A percentile compares a stretch with the other conserved stretches of the same genome.
Conservation (phyloP, 2,329 filamentous ascomycete species). For the Fusarium continuum region DNA sequence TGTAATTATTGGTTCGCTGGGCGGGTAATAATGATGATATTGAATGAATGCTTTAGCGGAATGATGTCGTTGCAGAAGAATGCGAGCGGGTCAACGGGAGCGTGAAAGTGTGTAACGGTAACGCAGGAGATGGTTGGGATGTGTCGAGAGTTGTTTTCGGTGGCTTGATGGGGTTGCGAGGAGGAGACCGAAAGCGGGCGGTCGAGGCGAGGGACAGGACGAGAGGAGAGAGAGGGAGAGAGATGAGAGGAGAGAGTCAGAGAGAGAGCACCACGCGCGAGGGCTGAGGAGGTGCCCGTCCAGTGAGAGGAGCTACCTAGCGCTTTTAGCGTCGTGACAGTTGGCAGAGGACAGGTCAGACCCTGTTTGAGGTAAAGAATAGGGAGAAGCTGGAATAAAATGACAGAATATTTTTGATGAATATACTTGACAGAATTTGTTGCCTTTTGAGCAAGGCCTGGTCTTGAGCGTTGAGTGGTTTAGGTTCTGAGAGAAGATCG, state of each 20-base stretch:
- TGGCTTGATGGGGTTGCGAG: constrained; percentile 35
- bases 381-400: background rate
- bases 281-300: constrained; percentile 13
- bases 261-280: background rate
- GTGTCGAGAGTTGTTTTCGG: constrained; percentile 32
- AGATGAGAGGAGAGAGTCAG: background rate
- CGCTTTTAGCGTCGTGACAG: constrained; percentile 32
- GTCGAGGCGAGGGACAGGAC: background rate
- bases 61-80: constrained; percentile 21
- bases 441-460: background rate
- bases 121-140: constrained; percentile 9
- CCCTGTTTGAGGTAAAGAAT: background rate
- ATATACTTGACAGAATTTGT: background rate
- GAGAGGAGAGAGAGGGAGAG: background rate
- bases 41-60: constrained; percentile 1
- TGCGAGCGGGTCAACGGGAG: constrained; percentile 9
- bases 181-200: constrained; percentile 34
- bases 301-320: constrained; percentile 17
- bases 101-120: constrained; percentile 26
- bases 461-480: background rate
- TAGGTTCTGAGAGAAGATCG: background rate
- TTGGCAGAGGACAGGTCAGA: constrained; percentile 23
- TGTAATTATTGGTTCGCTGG: constrained; percentile 16
- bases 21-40: constrained; percentile 3
- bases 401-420: background rate